Base-by-base conservation (phyloP, 352 stramenopile species). In the Globisporangium canariense region DNA sequence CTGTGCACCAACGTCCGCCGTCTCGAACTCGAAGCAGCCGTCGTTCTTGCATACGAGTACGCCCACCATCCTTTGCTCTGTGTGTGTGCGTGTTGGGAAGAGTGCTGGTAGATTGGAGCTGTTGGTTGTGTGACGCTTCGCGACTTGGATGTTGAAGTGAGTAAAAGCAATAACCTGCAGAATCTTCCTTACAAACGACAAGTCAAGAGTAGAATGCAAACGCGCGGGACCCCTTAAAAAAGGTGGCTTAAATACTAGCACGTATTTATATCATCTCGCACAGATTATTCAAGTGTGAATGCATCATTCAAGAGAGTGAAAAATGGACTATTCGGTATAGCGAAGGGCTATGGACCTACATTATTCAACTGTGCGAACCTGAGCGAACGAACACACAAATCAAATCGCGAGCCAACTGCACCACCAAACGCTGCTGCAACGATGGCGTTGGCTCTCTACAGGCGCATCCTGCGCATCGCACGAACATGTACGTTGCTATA, bases 11-110 rank as follows among this genome's bases (percentile, higher is more conserved):
- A 79, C 45, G 38, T 89, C 73, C 10, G 74, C 74, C 16, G 70
- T 56, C 52, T 84, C 76, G 59, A 90, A 86, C 71, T 93, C 81
- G 62, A 91, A 89, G 65, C 75, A 77, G 45, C 81, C 81, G 67
- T 91, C 80, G 70, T 93, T 93, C 78, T 91, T 91, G 69, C 84
- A 90, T 32, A 91, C 80, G 49, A 89, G 53, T 52, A 91, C 79
- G 25, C 67, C 75, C 76, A 89, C 81, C 59, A 75, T 80, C 0
- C 14, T 51, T n/a, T 36, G 28, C 30, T 49, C 14, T 18, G 36
- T 14, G 25, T 28, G 25, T 6, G 54, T 47, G 38, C 5, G 36
- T 16, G 11, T 11, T 30, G 32, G 32, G 7, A 36, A 5, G 32
- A 36, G 32, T 36, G 8, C 32, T 20, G 32, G 10, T 49, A 18